Conservation (phyloP, 1,284 basidiomycete species). For the Trichosporon coremiiforme region DNA sequence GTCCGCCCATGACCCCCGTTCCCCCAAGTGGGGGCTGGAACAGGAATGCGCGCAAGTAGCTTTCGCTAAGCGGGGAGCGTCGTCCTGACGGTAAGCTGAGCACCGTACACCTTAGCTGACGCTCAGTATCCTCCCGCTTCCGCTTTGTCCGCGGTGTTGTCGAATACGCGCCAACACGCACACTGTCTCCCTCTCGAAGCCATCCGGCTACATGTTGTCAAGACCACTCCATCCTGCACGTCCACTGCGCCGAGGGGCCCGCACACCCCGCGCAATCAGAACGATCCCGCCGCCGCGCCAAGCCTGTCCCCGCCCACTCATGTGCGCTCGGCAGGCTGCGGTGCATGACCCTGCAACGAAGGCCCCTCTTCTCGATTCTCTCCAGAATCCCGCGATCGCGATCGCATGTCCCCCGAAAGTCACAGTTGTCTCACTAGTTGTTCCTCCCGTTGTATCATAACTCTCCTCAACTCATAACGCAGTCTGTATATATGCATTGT, state of each 20-base stretch:
- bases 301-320: not conserved
- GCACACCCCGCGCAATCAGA: not conserved
- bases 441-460: not conserved
- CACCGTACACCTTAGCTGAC: not conserved
- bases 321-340: not conserved
- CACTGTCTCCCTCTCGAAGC: not conserved
- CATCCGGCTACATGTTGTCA: not conserved
- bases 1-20: conserved; percentile 13
- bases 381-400: not conserved
- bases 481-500: conserved; percentile 1
- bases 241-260: not conserved
- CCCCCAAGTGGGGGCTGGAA: not conserved
- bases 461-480: not conserved
- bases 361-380: not conserved
- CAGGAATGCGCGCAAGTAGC: not conserved
- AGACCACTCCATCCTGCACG: not conserved
- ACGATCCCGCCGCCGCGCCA: not conserved
- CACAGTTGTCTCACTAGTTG: not conserved
- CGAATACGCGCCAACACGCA: not conserved
- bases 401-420: not conserved
- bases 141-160: not conserved
- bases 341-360: not conserved
- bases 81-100: not conserved
- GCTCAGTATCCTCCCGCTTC: not conserved
- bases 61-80: not conserved